A percentile compares a stretch with the other conserved stretches of the same genome.
phyloP scores from a whole-genome alignment of 2,329 filamentous ascomycete species.

The Aspergillus niger region DNA sequence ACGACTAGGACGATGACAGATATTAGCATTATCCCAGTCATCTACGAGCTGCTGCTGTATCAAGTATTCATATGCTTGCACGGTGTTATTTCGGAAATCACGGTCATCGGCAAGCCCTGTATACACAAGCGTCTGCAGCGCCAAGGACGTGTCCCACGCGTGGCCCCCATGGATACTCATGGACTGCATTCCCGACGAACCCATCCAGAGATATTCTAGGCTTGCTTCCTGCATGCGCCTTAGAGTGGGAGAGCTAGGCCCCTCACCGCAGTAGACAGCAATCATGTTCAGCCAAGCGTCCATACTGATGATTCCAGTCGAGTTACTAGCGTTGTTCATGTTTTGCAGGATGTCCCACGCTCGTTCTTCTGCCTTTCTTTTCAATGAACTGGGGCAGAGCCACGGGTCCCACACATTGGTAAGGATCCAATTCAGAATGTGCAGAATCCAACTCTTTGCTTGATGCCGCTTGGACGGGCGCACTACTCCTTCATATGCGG shows the following conservation, averaged over 20 bases:
- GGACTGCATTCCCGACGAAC: constrained; percentile 4
- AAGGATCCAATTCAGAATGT: background rate
- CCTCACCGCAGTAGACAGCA: constrained; percentile 4
- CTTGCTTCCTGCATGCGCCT: constrained; percentile 5
- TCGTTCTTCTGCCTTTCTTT: background rate
- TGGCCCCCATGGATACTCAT: constrained; percentile 12
- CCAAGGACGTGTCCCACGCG: constrained; percentile 14
- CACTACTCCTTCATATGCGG: background rate
- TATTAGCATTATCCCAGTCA: background rate
- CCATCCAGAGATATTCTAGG: constrained; percentile 11
- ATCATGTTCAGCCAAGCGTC: constrained; percentile 11
- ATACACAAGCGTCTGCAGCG: constrained; percentile 5
- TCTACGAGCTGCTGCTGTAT: constrained; percentile 2
- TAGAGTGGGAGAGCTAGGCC: background rate
- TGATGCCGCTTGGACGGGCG: background rate
- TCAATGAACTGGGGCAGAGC: background rate
- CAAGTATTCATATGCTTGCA: constrained; percentile 7
- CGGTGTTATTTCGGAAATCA: background rate
- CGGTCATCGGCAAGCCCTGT: background rate
- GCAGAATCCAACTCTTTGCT: background rate
- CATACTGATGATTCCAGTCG: background rate
- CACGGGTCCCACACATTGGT: constrained; percentile 1
- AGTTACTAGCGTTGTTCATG: background rate
- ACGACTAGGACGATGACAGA: background rate
- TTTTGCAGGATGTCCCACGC: constrained; percentile 2